Conservation (phyloP, 768 basidiomycete genomes). For the Mycena olivaceomarginata region DNA sequence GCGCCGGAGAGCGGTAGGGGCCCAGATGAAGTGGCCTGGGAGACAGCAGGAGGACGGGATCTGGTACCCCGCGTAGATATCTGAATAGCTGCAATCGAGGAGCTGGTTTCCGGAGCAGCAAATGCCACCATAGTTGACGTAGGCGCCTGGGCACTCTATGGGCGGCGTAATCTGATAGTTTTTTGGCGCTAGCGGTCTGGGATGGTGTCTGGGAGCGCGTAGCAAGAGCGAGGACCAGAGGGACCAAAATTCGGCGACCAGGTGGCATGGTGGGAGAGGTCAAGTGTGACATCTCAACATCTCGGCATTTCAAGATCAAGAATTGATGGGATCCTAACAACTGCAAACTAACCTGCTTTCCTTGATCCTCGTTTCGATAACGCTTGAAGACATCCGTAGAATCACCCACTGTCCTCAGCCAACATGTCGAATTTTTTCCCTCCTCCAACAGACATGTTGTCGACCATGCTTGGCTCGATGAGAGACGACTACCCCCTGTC, state of each 20-base stretch:
- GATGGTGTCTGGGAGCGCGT: background rate
- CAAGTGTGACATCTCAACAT: conserved; percentile 11
- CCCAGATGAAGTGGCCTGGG: background rate
- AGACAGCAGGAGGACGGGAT: background rate
- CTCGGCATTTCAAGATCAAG: background rate
- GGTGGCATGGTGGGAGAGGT: conserved; percentile 18
- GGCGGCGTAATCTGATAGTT: conserved; percentile 15
- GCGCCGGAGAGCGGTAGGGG: conserved; percentile 22
- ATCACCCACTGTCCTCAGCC: background rate
- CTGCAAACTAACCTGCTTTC: too few relatives aligned
- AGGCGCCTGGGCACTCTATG: background rate
- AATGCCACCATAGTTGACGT: conserved; percentile 17
- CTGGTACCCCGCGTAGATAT: background rate
- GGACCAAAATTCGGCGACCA: background rate
- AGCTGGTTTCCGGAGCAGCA: conserved; percentile 7
- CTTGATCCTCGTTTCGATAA: too few relatives aligned
- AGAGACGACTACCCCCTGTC: conserved; percentile 17
- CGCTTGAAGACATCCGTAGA: too few relatives aligned
- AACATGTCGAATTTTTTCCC: conserved; percentile 27
- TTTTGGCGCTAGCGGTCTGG: conserved; percentile 1
- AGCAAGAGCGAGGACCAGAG: background rate
- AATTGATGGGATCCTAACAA: too few relatives aligned
- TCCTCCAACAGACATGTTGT: conserved; percentile 30
- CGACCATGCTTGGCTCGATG: conserved; percentile 23
- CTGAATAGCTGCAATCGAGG: conserved; percentile 20